phyloP scores from a whole-genome alignment of 768 basidiomycete species.

The Pleurotus cornucopiae region DNA sequence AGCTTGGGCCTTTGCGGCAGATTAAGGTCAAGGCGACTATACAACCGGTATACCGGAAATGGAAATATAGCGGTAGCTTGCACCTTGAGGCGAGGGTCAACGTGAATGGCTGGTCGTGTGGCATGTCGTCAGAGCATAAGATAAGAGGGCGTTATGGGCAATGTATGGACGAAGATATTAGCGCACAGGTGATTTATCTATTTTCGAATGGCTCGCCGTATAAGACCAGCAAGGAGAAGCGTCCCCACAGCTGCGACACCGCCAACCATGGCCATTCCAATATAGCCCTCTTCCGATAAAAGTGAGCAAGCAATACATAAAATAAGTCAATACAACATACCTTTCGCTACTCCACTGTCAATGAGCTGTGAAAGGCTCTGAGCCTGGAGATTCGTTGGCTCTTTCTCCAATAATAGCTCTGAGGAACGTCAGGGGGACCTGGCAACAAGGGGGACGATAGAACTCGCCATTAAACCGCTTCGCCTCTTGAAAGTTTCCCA shows the following conservation, averaged over 20 bases:
- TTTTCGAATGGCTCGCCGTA: slow-evolving; percentile 77
- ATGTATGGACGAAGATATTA: neutral
- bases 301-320: slow-evolving; percentile 2
- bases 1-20: too few species aligned
- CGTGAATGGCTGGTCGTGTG: neutral
- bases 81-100: neutral
- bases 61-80: too few species aligned
- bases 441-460: neutral
- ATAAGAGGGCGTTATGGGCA: neutral
- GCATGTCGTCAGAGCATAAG: neutral
- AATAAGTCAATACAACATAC: slow-evolving; percentile 33
- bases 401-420: slow-evolving; percentile 87
- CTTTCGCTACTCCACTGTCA: slow-evolving; percentile 78
- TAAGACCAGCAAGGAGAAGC: slow-evolving; percentile 64
- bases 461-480: slow-evolving; percentile 88
- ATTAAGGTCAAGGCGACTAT: too few species aligned
- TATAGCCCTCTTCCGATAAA: slow-evolving; percentile 77
- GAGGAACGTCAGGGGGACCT: slow-evolving; percentile 2
- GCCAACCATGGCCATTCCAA: slow-evolving; percentile 94
- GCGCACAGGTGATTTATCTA: slow-evolving; percentile 23
- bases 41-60: too few species aligned
- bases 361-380: slow-evolving; percentile 83
- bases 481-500: slow-evolving; percentile 91
- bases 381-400: slow-evolving; percentile 91
- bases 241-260: slow-evolving; percentile 85